A percentile compares a stretch with the other conserved stretches of the same genome.
These are phyloP conservation scores for Metschnikowia koreensis DNA, from an alignment of 805 yeast genomes.

Conservation along the genomic window DNA sequence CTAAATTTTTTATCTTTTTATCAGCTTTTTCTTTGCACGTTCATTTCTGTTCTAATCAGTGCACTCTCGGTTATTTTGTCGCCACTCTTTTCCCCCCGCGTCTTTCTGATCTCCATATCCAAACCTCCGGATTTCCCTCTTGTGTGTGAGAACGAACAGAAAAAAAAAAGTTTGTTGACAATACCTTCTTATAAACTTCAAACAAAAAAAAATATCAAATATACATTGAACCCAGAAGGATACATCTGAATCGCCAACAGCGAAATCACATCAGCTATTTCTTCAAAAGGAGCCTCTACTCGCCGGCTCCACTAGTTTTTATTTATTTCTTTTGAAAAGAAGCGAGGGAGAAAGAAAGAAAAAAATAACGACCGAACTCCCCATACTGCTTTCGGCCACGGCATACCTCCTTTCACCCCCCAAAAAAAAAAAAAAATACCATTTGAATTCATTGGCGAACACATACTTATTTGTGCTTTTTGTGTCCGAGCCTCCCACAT, in stretches of 20 bases:
- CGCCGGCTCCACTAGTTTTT: background rate
- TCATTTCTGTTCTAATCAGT: background rate
- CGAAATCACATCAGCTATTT: background rate
- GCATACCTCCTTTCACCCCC: constrained; percentile 1
- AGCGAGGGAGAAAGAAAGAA: background rate
- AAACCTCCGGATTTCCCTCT: constrained; percentile 1
- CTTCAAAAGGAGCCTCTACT: background rate
- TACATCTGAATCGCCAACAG: background rate
- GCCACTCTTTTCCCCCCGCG: constrained; percentile 7
- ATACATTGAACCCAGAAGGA: background rate
- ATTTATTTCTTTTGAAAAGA: background rate
- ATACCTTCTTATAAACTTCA: background rate
- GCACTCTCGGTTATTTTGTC: background rate
- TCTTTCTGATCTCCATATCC: background rate
- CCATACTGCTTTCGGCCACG: constrained; percentile 1
- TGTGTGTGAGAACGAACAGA: constrained; percentile 1
- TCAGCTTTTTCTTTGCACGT: background rate
- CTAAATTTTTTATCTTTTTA: no score
- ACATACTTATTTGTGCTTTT: no score
- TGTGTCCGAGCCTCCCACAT: background rate
- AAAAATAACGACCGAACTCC: background rate
- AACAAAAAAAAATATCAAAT: background rate
- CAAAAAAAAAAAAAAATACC: constrained; percentile 1
- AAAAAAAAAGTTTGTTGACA: background rate
- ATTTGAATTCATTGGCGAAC: background rate